Percentiles rank a stretch among this genome's conserved stretches.
phyloP scores from a whole-genome alignment of 768 basidiomycete species.

The Russula sp. region DNA sequence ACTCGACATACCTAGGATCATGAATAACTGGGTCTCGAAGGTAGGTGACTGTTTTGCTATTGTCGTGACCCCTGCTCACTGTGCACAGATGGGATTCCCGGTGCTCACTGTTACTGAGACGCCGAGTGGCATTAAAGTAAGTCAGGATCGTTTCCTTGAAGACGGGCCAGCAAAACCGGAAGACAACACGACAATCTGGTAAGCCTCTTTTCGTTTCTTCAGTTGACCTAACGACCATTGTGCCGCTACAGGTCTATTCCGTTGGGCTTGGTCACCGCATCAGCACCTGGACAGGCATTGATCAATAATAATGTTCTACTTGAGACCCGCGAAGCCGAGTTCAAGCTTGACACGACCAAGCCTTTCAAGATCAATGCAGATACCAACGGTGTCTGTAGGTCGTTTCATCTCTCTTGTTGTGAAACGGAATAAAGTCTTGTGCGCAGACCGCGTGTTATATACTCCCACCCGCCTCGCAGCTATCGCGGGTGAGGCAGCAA shows the following conservation, averaged over 20 bases:
- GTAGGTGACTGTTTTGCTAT: constrained; percentile 28
- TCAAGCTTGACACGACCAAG: constrained; percentile 65
- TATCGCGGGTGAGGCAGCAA: constrained; percentile 77
- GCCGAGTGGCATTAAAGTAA: constrained; percentile 60
- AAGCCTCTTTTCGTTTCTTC: background rate
- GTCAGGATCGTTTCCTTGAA: constrained; percentile 89
- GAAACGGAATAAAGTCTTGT: background rate
- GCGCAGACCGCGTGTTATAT: constrained; percentile 78
- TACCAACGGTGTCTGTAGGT: constrained; percentile 83
- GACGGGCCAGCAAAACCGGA: constrained; percentile 70
- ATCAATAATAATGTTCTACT: constrained; percentile 62
- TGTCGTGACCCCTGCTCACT: background rate
- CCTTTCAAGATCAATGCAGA: constrained; percentile 88
- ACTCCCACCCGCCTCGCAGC: constrained; percentile 66
- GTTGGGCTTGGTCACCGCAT: constrained; percentile 60
- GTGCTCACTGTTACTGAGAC: constrained; percentile 81
- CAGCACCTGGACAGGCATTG: constrained; percentile 45
- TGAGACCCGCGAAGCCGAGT: constrained; percentile 54
- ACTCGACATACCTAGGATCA: constrained; percentile 66
- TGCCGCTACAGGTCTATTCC: constrained; percentile 61
- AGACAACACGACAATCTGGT: constrained; percentile 89
- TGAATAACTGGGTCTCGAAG: constrained; percentile 90
- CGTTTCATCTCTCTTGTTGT: background rate
- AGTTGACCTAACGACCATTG: background rate
- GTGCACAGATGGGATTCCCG: constrained; percentile 67